These are phyloP conservation scores for Groenewaldozyma tartarivorans DNA, from an alignment of 805 yeast species.

Conservation along the genomic window DNA sequence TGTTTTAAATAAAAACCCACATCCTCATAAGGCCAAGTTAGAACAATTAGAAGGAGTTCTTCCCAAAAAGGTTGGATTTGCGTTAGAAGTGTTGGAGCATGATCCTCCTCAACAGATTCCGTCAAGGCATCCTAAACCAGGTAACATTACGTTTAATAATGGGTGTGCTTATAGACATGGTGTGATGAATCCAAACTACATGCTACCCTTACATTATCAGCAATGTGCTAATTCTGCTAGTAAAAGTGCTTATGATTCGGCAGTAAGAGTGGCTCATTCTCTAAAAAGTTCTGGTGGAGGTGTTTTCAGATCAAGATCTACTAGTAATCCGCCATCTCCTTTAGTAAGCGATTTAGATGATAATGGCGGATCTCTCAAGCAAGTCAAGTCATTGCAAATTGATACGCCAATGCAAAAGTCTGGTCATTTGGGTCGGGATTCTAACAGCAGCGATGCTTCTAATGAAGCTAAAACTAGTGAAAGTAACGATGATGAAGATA, in stretches of 20 bases:
- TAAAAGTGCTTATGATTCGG: slow-evolving; percentile 17
- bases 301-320: not conserved
- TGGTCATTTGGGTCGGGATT: slow-evolving; percentile 1
- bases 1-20: slow-evolving; percentile 38
- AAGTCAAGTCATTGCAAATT: slow-evolving; percentile 7
- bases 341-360: slow-evolving; percentile 14
- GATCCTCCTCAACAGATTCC: slow-evolving; percentile 97
- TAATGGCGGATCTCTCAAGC: slow-evolving; percentile 18
- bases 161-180: slow-evolving; percentile 18
- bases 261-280: slow-evolving; percentile 13
- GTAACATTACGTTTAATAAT: slow-evolving; percentile 45
- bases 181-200: slow-evolving; percentile 7
- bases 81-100: slow-evolving; percentile 55
- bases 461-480: slow-evolving; percentile 18
- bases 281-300: slow-evolving; percentile 2
- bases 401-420: slow-evolving; percentile 15
- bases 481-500: slow-evolving; percentile 25
- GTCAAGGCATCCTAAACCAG: slow-evolving; percentile 68
- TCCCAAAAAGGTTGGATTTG: slow-evolving; percentile 65
- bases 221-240: slow-evolving; percentile 12
- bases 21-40: slow-evolving; percentile 21
- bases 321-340: slow-evolving; percentile 4
- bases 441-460: slow-evolving; percentile 5
- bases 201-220: slow-evolving; percentile 14
- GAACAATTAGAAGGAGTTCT: slow-evolving; percentile 11